A percentile compares a stretch with the other conserved stretches of the same genome.
phyloP scores from a whole-genome alignment of 2,329 filamentous ascomycete genomes.

The Aureobasidium vineae region DNA sequence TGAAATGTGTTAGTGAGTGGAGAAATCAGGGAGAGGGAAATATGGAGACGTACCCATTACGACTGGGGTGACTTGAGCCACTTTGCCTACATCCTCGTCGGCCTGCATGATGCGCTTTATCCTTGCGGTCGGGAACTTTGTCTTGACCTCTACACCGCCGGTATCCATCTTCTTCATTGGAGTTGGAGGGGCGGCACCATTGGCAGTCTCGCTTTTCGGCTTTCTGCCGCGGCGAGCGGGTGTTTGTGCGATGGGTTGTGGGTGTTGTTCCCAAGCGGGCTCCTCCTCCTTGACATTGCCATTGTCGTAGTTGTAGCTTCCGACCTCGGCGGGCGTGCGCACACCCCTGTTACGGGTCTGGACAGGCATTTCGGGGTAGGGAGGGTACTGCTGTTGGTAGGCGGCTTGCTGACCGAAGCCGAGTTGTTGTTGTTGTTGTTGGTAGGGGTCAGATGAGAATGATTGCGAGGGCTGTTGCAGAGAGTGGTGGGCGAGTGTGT shows the following conservation, averaged over 20 bases:
- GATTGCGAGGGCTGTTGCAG: constrained; percentile 20
- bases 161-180: constrained; percentile 34
- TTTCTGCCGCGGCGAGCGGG: constrained; percentile 30
- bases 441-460: neutral
- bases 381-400: constrained; percentile 23
- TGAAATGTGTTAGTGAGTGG: constrained; percentile 30
- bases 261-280: constrained; percentile 30
- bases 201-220: constrained; percentile 27
- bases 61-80: constrained; percentile 94
- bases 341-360: constrained; percentile 27
- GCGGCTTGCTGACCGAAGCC: constrained; percentile 30
- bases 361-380: constrained; percentile 31
- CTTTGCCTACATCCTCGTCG: constrained; percentile 97
- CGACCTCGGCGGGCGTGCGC: constrained; percentile 29
- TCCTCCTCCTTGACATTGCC: constrained; percentile 37
- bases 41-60: constrained; percentile 65
- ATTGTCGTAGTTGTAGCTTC: constrained; percentile 28
- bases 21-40: neutral
- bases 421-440: constrained; percentile 18
- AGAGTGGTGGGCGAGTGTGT: constrained; percentile 26
- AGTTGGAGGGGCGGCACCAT: constrained; percentile 1
- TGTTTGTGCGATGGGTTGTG: constrained; percentile 27
- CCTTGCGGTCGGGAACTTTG: constrained; percentile 93
- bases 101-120: constrained; percentile 99
- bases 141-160: constrained; percentile 70